Evolutionary conservation across 805 yeast genomes (phyloP).

Genomic region (Yarrowia alimentaria): DNA sequence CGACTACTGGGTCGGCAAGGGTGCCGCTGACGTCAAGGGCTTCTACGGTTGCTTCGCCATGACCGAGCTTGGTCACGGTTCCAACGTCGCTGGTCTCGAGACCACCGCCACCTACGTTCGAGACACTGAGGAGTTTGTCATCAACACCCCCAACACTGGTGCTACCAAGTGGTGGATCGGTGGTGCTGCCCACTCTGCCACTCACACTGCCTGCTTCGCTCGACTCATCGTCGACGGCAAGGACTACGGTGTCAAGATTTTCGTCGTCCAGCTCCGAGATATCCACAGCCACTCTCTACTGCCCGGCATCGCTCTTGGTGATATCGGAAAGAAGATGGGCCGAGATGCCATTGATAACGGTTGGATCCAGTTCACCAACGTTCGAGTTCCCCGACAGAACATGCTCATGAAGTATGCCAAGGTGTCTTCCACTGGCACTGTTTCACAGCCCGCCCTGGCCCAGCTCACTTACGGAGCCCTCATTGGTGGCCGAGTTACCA

Average conservation of each 20-base stretch:
- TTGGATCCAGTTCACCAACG: constrained; percentile 89
- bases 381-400: constrained; percentile 76
- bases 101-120: constrained; percentile 86
- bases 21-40: constrained; percentile 41
- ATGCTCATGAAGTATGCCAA: constrained; percentile 79
- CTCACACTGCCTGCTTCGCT: constrained; percentile 81
- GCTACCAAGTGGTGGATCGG: constrained; percentile 99
- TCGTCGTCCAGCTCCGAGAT: constrained; percentile 90
- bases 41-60: constrained; percentile 84
- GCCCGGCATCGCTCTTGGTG: constrained; percentile 84
- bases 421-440: constrained; percentile 66
- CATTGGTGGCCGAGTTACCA: constrained; percentile 82
- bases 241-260: constrained; percentile 90
- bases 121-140: constrained; percentile 61
- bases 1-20: constrained; percentile 74
- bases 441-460: constrained; percentile 76
- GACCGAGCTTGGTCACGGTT: constrained; percentile 93
- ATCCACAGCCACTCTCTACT: constrained; percentile 57
- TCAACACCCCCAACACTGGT: constrained; percentile 84
- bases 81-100: constrained; percentile 89
- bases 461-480: constrained; percentile 87
- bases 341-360: constrained; percentile 95
- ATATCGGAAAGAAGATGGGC: constrained; percentile 94
- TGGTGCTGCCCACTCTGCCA: constrained; percentile 94
- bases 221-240: constrained; percentile 75